Base-by-base conservation (phyloP, 1,139 yeast genomes). In the Kurtzmaniella quercitrusa region DNA sequence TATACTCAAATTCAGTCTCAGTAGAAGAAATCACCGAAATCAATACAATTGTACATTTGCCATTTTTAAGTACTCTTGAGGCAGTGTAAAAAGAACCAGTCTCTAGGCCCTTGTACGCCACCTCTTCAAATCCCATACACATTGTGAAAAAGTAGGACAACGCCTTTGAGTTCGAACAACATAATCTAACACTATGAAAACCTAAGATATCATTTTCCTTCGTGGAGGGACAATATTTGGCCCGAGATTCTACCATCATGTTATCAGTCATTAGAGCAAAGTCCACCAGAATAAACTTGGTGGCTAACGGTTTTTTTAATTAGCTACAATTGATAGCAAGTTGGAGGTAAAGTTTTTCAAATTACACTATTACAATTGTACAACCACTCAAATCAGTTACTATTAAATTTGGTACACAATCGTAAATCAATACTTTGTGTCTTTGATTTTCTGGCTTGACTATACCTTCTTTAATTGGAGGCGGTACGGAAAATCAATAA, bases 51-150 rank as follows among this genome's bases (percentile, higher is more conserved):
- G 72, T 51, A 4, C 82, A 74, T n/a, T 66, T 55, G 1, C 85
- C 85, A 55, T 82, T 82, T 34, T 59, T 60, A 11, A 87, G 70
- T 0, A 82, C 94, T 52, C 83, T 85, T 1, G 84, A 69, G 5
- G 80, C 73, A 11, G 79, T 59, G 11, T 70, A 62, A 43, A 77
- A 69, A 4, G 85, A 77, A 1, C 85, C 87, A 1, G 83, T 84
- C 55, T 85, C 93, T 40, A 87, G 68, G 1, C 88, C 89, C 48
- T 62, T 71, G 53, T 73, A 79, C 1, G 90, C 94, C 40, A 82
- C 59, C 39, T 75, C 78, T 25, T 66, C 53, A 58, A 87, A 87
- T 0, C 94, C 95, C 68, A 81, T 75, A 3, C 77, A 62, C 14
- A 71, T 54, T 41, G 77, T 71, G 46, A 82, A 77, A 55, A 71